Evolutionary conservation across 345 rosid species (phyloP), one percentile per base, ranked within the genome.

Genomic region (Salix koriyanagi): DNA sequence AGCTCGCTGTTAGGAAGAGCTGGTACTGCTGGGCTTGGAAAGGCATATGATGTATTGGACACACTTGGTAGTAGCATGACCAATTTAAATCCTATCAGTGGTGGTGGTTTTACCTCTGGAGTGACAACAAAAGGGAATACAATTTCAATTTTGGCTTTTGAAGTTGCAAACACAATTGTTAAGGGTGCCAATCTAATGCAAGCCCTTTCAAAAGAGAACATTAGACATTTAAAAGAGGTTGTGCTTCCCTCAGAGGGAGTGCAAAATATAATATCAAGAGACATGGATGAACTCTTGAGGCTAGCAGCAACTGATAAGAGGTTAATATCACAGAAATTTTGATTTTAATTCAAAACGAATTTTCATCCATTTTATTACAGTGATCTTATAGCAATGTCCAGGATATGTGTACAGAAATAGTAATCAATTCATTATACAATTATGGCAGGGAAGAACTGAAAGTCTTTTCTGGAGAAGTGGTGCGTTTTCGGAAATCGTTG

Each of bases 401-500:
- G 32, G 36, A 65, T 41, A 37, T 2, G 5, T 30, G 21, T 79
- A 13, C 18, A n/a, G 15, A 62, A 60, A 60, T 74, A 41, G 58
- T 79, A 61, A 73, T 56, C 28, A 70, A 42, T 23, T 66, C 23
- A 28, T 61, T 69, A 2, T 65, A 62, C 68, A 70, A 71, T 65
- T 80, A n/a, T 72, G 64, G 67, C 89, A 96, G 99, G 84, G 99
- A 93, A 78, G 99, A 91, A 77, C 83, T 93, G 72, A 93, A 85
- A 84, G 83, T 96, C 54, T 96, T 96, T 76, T 87, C 97, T 15
- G 87, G 97, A 79, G 99, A 96, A 83, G 99, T 96, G 83, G 96
- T 93, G 56, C 97, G 99, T 62, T 96, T 96, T 76, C n/a, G 99
- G 99, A 71, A 96, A 93, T 81, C 98, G 92, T 79, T 96, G 98